phyloP scores from a whole-genome alignment of 495 filamentous ascomycete genomes.

The Penicillium paradoxum region DNA sequence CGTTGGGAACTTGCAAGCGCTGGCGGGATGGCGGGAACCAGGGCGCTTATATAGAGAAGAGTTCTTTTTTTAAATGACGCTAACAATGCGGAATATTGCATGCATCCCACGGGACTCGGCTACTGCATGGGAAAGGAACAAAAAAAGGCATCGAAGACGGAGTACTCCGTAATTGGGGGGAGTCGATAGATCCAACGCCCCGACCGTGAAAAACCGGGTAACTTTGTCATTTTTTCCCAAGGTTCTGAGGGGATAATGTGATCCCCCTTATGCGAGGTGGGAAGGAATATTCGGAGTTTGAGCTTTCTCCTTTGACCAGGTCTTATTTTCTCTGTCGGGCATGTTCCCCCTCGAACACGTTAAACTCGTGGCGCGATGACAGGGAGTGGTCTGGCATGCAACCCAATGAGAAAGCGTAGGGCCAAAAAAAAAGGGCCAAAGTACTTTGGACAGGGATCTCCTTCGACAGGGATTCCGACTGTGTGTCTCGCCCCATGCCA shows the following conservation, averaged over 20 bases:
- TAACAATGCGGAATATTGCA: constrained; percentile 8
- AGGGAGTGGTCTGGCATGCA: constrained; percentile 22
- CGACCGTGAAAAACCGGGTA: background rate
- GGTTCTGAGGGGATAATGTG: constrained; percentile 6
- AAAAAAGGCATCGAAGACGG: too few species aligned
- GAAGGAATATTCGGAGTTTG: constrained; percentile 11
- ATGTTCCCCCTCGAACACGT: constrained; percentile 20
- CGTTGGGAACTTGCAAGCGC: constrained; percentile 11
- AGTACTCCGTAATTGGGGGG: background rate
- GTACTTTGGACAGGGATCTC: background rate
- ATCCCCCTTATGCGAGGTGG: constrained; percentile 23
- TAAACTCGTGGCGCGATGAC: constrained; percentile 20
- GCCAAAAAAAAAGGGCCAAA: background rate
- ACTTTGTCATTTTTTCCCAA: background rate
- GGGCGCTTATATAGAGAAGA: constrained; percentile 16
- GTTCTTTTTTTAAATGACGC: constrained; percentile 8
- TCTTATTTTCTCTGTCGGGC: constrained; percentile 2
- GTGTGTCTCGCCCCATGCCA: constrained; percentile 3
- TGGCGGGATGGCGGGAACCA: constrained; percentile 8
- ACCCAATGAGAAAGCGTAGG: background rate
- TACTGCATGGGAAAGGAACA: background rate
- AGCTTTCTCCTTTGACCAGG: background rate
- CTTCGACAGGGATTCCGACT: background rate
- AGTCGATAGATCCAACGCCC: constrained; percentile 15
- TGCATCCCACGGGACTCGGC: constrained; percentile 8